Conservation (phyloP, 257 asterid genomes). For the Euphrasia confusa region DNA sequence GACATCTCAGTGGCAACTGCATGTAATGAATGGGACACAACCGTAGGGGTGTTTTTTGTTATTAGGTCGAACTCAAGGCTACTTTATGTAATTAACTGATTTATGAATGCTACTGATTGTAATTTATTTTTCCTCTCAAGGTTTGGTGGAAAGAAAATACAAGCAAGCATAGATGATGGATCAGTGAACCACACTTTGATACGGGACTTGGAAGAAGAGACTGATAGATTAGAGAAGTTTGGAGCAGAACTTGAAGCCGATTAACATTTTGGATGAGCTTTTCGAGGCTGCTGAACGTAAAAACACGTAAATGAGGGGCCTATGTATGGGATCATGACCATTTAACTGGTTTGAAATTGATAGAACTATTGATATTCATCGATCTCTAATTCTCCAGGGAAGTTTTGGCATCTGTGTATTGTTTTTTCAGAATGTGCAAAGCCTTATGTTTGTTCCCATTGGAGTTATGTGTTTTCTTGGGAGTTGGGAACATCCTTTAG, state of each 20-base stretch:
- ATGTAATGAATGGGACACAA: no score
- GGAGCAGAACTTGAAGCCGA: constrained; percentile 90
- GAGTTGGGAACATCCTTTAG: background rate
- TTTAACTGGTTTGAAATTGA: constrained; percentile 16
- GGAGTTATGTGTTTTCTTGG: background rate
- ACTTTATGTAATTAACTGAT: background rate
- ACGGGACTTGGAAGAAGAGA: constrained; percentile 82
- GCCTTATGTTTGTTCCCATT: background rate
- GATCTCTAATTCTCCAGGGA: constrained; percentile 15
- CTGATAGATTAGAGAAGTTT: constrained; percentile 76
- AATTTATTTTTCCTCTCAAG: constrained; percentile 27
- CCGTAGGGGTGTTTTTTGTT: no score
- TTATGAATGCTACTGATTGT: background rate
- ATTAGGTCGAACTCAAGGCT: no score
- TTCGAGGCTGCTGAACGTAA: constrained; percentile 9
- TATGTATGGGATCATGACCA: constrained; percentile 16
- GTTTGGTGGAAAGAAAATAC: constrained; percentile 80
- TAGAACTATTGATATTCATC: constrained; percentile 4
- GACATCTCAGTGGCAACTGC: no score
- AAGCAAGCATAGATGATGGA: constrained; percentile 81
- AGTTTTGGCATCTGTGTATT: constrained; percentile 22
- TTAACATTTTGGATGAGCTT: background rate
- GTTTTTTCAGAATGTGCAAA: constrained; percentile 17
- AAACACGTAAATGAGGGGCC: constrained; percentile 21
- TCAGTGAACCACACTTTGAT: constrained; percentile 66